A percentile compares a stretch with the other conserved stretches of the same genome.
phyloP scores from a whole-genome alignment of 78 protist genomes.

The Chrysochromulina tobinii region DNA sequence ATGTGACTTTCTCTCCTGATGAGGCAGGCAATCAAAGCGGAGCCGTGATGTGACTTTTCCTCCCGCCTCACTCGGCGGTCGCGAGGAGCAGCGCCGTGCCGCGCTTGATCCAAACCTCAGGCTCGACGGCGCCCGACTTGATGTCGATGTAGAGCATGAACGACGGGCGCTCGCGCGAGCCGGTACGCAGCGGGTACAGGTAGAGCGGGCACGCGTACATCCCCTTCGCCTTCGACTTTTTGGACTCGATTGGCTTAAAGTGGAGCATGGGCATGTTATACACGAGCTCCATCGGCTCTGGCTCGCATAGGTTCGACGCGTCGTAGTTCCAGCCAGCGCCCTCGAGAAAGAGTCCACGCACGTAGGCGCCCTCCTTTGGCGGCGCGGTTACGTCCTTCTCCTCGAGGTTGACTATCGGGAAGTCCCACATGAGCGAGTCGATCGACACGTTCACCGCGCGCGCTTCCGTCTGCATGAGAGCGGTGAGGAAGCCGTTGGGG shows the following conservation, averaged over 20 bases:
- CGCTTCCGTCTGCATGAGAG: constrained; percentile 74
- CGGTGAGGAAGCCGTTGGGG: constrained; percentile 92
- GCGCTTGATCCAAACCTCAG: constrained; percentile 83
- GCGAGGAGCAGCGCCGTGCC: constrained; percentile 71
- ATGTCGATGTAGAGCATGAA: constrained; percentile 74
- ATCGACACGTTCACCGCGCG: constrained; percentile 61
- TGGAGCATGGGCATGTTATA: constrained; percentile 77
- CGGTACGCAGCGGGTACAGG: constrained; percentile 76
- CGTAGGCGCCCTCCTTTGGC: constrained; percentile 81
- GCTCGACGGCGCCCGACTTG: constrained; percentile 32
- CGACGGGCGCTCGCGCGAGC: constrained; percentile 73
- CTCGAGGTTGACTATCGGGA: constrained; percentile 30
- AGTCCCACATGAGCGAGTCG: constrained; percentile 83
- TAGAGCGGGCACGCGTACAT: constrained; percentile 76
- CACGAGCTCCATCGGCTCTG: constrained; percentile 80
- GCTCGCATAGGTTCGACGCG: constrained; percentile 62
- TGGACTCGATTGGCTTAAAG: constrained; percentile 73
- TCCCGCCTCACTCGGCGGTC: background rate
- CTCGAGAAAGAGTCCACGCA: constrained; percentile 75
- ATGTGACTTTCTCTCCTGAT: too few relatives aligned
- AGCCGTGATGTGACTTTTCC: too few relatives aligned
- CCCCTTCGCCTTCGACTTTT: constrained; percentile 57
- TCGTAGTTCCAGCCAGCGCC: constrained; percentile 83
- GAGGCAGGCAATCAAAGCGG: too few relatives aligned
- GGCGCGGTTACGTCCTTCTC: constrained; percentile 28